phyloP scores from a whole-genome alignment of 2,329 filamentous ascomycete species.

The Zopfia rhizophila region DNA sequence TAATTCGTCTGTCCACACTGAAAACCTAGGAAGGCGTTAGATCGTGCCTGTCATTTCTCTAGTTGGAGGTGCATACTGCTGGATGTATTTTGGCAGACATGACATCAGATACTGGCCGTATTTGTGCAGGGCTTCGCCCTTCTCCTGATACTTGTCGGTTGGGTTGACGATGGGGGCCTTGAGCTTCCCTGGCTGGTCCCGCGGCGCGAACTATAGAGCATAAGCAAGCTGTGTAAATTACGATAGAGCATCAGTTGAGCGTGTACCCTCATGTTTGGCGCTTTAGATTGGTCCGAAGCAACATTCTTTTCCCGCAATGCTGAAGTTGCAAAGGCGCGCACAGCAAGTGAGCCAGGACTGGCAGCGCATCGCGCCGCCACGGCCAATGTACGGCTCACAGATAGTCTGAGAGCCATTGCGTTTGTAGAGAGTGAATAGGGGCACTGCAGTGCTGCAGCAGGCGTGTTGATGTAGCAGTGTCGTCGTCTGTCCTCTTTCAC shows the following conservation, averaged over 20 bases:
- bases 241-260: not conserved
- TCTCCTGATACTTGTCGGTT: conserved; percentile 89
- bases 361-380: conserved; percentile 47
- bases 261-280: conserved; percentile 59
- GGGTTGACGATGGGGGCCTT: conserved; percentile 87
- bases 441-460: conserved; percentile 38
- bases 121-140: conserved; percentile 86
- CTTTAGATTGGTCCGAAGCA: conserved; percentile 52
- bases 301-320: conserved; percentile 56
- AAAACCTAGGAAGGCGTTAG: conserved; percentile 67
- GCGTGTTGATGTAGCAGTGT: conserved; percentile 34
- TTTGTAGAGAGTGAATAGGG: conserved; percentile 25
- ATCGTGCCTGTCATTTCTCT: conserved; percentile 1
- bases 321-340: conserved; percentile 56
- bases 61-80: conserved; percentile 68
- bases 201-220: conserved; percentile 52
- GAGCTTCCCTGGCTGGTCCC: conserved; percentile 64
- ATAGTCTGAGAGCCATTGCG: conserved; percentile 55
- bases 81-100: conserved; percentile 95
- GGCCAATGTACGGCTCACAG: conserved; percentile 52
- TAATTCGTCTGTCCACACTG: conserved; percentile 99
- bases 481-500: conserved; percentile 29
- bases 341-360: conserved; percentile 39
- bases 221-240: conserved; percentile 30
- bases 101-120: conserved; percentile 98